Evolutionary conservation across 345 rosid species (phyloP).

Genomic region (Eucalyptus erythrocorys): DNA sequence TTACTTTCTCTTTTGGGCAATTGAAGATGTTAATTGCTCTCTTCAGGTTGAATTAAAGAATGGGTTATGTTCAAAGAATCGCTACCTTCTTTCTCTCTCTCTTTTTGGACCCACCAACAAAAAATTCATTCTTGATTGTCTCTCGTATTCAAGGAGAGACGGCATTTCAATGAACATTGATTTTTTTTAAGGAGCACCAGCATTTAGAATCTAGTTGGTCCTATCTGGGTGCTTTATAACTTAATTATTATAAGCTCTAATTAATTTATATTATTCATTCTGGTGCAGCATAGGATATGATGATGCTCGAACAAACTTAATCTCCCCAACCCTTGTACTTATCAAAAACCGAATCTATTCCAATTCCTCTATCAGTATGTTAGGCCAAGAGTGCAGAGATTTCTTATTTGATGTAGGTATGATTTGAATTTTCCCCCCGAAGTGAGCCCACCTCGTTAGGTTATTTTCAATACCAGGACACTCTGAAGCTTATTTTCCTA

Average conservation of each 20-base stretch:
- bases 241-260: background rate
- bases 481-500: background rate
- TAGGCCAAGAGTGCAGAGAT: background rate
- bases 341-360: background rate
- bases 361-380: background rate
- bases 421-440: rapidly evolving
- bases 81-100: background rate
- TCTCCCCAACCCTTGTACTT: background rate
- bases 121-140: background rate
- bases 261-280: background rate
- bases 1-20: background rate
- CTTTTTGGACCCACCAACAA: background rate
- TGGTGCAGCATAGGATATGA: background rate
- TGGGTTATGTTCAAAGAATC: background rate
- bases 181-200: background rate
- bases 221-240: background rate
- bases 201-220: background rate
- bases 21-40: background rate
- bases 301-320: background rate
- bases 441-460: background rate
- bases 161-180: background rate
- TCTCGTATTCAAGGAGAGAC: background rate
- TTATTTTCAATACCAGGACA: background rate
- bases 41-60: background rate
- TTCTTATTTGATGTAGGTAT: background rate